Percentiles rank a stretch among this genome's conserved stretches.
These are phyloP conservation scores for Inga laurina DNA, from an alignment of 306 rosid species.

Conservation along the genomic window DNA sequence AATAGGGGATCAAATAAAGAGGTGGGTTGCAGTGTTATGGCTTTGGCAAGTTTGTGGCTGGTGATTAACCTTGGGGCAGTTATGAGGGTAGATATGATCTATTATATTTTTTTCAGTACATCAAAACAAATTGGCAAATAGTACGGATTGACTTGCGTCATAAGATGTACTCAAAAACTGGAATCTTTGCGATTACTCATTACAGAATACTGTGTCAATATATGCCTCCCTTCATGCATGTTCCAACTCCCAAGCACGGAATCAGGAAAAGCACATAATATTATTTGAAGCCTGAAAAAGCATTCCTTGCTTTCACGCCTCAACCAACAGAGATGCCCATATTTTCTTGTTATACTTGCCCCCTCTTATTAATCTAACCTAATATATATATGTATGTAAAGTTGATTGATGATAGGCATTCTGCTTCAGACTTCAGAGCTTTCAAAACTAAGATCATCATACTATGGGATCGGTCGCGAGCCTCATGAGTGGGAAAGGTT, in stretches of 20 bases:
- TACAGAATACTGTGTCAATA: background rate
- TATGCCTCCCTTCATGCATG: conserved; percentile 25
- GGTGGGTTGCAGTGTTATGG: background rate
- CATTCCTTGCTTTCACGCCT: conserved; percentile 56
- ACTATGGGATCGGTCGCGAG: conserved; percentile 50
- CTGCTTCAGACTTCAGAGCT: background rate
- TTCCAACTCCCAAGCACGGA: conserved; percentile 32
- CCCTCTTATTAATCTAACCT: background rate
- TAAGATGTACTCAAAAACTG: background rate
- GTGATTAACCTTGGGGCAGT: conserved; percentile 51
- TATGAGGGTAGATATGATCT: conserved; percentile 47
- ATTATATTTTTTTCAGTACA: background rate
- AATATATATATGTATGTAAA: background rate
- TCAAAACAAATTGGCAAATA: background rate
- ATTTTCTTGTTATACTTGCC: background rate
- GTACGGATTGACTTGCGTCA: background rate
- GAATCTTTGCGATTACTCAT: background rate
- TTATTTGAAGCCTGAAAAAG: background rate
- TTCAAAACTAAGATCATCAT: background rate
- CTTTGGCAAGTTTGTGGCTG: conserved; percentile 58
- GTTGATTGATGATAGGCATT: background rate
- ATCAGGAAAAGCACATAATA: conserved; percentile 1
- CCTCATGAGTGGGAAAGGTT: conserved; percentile 50
- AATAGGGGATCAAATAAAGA: too few species aligned
- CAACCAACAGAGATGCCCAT: conserved; percentile 25